These are phyloP conservation scores for Galeopsis tetrahit DNA, from an alignment of 257 asterid genomes.

Conservation along the genomic window DNA sequence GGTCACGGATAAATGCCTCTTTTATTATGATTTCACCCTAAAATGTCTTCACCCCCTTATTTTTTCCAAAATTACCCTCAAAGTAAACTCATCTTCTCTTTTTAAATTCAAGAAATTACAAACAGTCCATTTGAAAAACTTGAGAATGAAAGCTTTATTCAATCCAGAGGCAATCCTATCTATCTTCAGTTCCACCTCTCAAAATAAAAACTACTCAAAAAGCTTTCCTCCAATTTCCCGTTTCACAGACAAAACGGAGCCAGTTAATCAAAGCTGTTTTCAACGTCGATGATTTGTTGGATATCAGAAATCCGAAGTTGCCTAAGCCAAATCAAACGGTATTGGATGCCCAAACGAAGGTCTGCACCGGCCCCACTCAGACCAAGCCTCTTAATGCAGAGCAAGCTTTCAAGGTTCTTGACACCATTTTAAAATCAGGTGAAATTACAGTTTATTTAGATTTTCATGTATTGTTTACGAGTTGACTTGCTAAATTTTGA, in stretches of 20 bases:
- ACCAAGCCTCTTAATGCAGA: conserved; percentile 88
- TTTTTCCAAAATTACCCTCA: no score
- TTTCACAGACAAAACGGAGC: conserved; percentile 32
- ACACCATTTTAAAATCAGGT: conserved; percentile 86
- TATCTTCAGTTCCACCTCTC: conserved; percentile 39
- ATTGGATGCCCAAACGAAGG: conserved; percentile 87
- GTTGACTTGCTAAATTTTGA: conserved; percentile 23
- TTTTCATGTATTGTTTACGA: conserved; percentile 8
- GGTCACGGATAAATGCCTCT: no score
- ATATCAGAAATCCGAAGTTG: conserved; percentile 54
- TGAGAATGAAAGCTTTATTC: conserved; percentile 48
- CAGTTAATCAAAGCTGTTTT: conserved; percentile 44
- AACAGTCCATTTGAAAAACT: background rate
- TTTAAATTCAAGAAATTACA: background rate
- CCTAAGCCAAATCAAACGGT: conserved; percentile 76
- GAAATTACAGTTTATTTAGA: background rate
- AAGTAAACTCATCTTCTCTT: conserved; percentile 5
- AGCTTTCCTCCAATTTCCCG: conserved; percentile 38
- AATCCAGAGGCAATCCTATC: conserved; percentile 38
- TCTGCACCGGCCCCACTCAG: conserved; percentile 95
- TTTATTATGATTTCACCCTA: no score
- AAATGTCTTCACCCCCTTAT: no score
- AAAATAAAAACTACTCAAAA: conserved; percentile 34
- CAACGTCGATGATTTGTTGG: conserved; percentile 47
- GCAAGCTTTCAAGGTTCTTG: conserved; percentile 89